A percentile compares a stretch with the other conserved stretches of the same genome.
phyloP scores from a whole-genome alignment of 2,329 filamentous ascomycete species.

The Zymoseptoria passerinii region DNA sequence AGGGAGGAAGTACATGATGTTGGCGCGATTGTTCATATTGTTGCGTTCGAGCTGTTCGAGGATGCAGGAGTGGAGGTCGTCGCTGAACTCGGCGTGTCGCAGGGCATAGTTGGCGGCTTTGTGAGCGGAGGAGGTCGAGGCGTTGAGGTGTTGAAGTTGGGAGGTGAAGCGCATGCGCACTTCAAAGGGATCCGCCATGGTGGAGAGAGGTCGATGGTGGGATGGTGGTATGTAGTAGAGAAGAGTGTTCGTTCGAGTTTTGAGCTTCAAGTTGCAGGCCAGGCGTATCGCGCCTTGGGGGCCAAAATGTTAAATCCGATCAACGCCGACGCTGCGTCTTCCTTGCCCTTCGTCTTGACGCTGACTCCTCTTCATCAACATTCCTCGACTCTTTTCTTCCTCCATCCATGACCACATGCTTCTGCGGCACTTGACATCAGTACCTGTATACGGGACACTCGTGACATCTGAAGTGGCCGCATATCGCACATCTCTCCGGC shows the following conservation, averaged over 20 bases:
- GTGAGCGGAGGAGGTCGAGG: slow-evolving; percentile 77
- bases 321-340: neutral
- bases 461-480: neutral
- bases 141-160: slow-evolving; percentile 83
- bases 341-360: neutral
- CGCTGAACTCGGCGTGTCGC: slow-evolving; percentile 88
- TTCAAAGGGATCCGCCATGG: slow-evolving; percentile 83
- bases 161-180: slow-evolving; percentile 94
- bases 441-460: neutral
- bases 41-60: slow-evolving; percentile 88
- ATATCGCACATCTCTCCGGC: neutral
- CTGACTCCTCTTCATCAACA: neutral
- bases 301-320: neutral
- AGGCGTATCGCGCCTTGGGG: neutral
- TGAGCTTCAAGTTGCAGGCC: neutral
- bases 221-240: neutral
- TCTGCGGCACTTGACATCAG: neutral
- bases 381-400: neutral
- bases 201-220: neutral
- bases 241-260: neutral
- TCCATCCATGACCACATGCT: neutral
- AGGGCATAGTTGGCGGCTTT: slow-evolving; percentile 94
- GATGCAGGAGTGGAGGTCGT: slow-evolving; percentile 95
- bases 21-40: slow-evolving; percentile 93
- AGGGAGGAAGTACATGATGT: slow-evolving; percentile 99